A percentile compares a stretch with the other conserved stretches of the same genome.
Conservation (phyloP, 805 yeast genomes). For the Lipomyces oligophaga region DNA sequence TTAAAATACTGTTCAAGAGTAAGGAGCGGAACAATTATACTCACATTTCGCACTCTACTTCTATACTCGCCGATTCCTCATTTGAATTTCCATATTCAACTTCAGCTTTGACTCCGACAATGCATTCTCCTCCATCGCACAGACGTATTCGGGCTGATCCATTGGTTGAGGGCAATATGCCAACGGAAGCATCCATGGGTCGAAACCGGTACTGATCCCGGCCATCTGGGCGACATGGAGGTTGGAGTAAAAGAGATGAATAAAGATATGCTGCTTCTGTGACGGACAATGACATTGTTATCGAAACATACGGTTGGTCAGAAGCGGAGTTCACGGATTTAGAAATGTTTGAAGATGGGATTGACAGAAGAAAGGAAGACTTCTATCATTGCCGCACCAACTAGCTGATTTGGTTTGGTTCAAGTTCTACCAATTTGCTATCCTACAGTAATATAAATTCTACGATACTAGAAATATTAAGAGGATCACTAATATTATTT, state of each 20-base stretch:
- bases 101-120: conserved; percentile 83
- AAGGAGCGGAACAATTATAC: conserved; percentile 2
- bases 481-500: too few relatives aligned
- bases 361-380: too few relatives aligned
- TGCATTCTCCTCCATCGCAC: conserved; percentile 89
- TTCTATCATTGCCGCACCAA: too few relatives aligned
- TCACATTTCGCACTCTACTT: conserved; percentile 50
- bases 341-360: neutral
- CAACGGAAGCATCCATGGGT: conserved; percentile 78
- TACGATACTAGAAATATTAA: too few relatives aligned
- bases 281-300: conserved; percentile 38
- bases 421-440: too few relatives aligned
- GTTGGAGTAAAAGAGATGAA: conserved; percentile 58
- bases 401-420: too few relatives aligned
- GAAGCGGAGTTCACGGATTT: neutral
- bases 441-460: too few relatives aligned
- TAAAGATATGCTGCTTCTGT: conserved; percentile 55
- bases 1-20: neutral
- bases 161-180: conserved; percentile 79
- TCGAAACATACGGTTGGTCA: neutral
- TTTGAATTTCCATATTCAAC: conserved; percentile 50
- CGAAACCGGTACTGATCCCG: conserved; percentile 70
- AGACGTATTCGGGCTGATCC: conserved; percentile 87
- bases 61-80: conserved; percentile 59
- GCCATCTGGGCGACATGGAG: conserved; percentile 82